Evolutionary conservation across 2,329 filamentous ascomycete genomes (phyloP).

Genomic region (Shiraia bambusicola): DNA sequence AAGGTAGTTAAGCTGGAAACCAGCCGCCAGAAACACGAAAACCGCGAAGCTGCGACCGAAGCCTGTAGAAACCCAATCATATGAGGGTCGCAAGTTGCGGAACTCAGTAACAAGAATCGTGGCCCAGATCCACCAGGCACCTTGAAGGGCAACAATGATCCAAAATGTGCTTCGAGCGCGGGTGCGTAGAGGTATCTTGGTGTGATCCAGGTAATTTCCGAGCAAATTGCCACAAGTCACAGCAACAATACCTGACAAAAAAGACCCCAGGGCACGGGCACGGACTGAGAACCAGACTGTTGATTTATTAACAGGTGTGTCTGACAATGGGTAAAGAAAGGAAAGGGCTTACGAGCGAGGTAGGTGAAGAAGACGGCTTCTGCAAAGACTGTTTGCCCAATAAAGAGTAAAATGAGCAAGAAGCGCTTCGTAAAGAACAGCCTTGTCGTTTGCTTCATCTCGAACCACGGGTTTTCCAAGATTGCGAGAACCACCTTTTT

Average conservation of each 20-base stretch:
- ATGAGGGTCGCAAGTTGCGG: constrained; percentile 57
- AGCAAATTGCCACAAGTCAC: constrained; percentile 66
- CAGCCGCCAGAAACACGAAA: constrained; percentile 66
- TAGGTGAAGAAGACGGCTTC: constrained; percentile 75
- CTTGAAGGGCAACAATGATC: constrained; percentile 59
- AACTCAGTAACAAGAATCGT: constrained; percentile 66
- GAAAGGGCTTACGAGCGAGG: constrained; percentile 45
- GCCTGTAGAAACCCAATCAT: constrained; percentile 65
- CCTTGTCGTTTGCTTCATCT: constrained; percentile 61
- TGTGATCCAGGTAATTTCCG: constrained; percentile 65
- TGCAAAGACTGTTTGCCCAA: constrained; percentile 69
- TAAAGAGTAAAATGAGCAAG: constrained; percentile 65
- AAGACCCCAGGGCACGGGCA: constrained; percentile 68
- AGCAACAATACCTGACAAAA: constrained; percentile 68
- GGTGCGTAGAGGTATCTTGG: constrained; percentile 54
- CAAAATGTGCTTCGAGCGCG: constrained; percentile 60
- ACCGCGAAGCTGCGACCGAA: constrained; percentile 68
- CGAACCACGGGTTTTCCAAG: constrained; percentile 56
- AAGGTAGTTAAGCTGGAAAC: constrained; percentile 74
- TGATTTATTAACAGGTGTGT: constrained; percentile 1
- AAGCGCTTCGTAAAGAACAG: constrained; percentile 64
- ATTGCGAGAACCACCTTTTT: constrained; percentile 62
- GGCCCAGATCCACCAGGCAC: constrained; percentile 72
- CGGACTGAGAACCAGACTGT: constrained; percentile 69
- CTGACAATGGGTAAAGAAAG: not conserved